Base-by-base conservation (phyloP, 768 basidiomycete species). In the Kwoniella dendrophila region DNA sequence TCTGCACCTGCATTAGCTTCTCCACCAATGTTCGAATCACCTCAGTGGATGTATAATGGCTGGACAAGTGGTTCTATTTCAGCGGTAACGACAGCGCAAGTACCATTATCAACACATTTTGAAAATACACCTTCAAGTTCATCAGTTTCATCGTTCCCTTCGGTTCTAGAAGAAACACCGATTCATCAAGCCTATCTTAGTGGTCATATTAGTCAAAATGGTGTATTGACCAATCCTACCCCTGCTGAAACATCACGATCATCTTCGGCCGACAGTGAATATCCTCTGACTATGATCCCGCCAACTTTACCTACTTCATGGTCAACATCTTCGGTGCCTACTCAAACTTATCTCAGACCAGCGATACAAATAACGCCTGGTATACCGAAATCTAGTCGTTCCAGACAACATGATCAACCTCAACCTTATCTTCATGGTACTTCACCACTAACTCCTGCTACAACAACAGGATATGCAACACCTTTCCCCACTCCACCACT, bases 31-130 rank as follows among this genome's bases (percentile, higher is more conserved):
- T 70, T 74, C 57, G 73, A 75, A 47, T 62, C 64, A n/a, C 41
- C 66, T 20, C 63, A 64, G 8, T 75, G 73, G 73, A 75, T 72
- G 70, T 72, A 75, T 55, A 59, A 54, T 24, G 61, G 60, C 10
- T 67, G 69, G 67, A 62, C 41, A 0, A 32, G 58, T 27, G 60
- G 40, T 8, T 47, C 54, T 33, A 20, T 48, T 22, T 54, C 52
- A 18, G 58, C 53, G n/a, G n/a, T n/a, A n/a, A n/a, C n/a, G n/a
- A n/a, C n/a, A n/a, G n/a, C n/a, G n/a, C n/a, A n/a, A n/a, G n/a
- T n/a, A 7, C 56, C 33, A 10, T 59, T 51, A 16, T 66, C 27
- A 24, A 33, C 51, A 33, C 51, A 29, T 8, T 24, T 49, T 20
- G 55, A 57, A 24, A 24, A 8, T 10, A 33, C 45, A 26, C 36